Conservation (phyloP, 2,329 filamentous ascomycete genomes). For the Coleophoma eucalyptorum region DNA sequence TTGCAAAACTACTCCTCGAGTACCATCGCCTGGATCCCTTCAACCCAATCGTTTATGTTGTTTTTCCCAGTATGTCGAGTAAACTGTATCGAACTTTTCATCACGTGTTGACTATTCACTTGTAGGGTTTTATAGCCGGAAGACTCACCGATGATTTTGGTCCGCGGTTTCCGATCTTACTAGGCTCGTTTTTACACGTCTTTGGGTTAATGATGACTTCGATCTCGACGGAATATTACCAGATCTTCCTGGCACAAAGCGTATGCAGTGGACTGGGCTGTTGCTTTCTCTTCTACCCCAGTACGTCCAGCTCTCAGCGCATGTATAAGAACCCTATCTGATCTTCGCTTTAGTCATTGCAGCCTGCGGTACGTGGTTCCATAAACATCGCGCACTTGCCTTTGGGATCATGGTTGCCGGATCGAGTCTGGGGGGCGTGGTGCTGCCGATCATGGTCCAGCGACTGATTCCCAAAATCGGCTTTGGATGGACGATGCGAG, state of each 20-base stretch:
- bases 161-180: slow-evolving; percentile 13
- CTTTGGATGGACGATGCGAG: slow-evolving; percentile 52
- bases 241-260: slow-evolving; percentile 35
- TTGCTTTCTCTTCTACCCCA: slow-evolving; percentile 33
- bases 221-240: slow-evolving; percentile 30
- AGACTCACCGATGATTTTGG: slow-evolving; percentile 19
- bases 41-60: slow-evolving; percentile 40
- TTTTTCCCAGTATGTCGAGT: slow-evolving; percentile 27
- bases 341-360: slow-evolving; percentile 34
- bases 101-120: neutral
- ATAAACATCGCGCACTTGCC: slow-evolving; percentile 38
- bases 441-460: slow-evolving; percentile 52
- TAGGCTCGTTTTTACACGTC: slow-evolving; percentile 24
- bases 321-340: slow-evolving; percentile 30
- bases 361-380: slow-evolving; percentile 39
- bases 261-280: slow-evolving; percentile 31
- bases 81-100: too few relatives aligned
- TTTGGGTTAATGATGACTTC: slow-evolving; percentile 32
- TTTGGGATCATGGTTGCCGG: slow-evolving; percentile 42
- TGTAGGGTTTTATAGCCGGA: slow-evolving; percentile 8
- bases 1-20: slow-evolving; percentile 29
- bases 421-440: slow-evolving; percentile 45
- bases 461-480: slow-evolving; percentile 45
- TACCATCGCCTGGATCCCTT: slow-evolving; percentile 45
- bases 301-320: slow-evolving; percentile 17